phyloP scores from a whole-genome alignment of 2,329 filamentous ascomycete species.

The Bisporella sp. region DNA sequence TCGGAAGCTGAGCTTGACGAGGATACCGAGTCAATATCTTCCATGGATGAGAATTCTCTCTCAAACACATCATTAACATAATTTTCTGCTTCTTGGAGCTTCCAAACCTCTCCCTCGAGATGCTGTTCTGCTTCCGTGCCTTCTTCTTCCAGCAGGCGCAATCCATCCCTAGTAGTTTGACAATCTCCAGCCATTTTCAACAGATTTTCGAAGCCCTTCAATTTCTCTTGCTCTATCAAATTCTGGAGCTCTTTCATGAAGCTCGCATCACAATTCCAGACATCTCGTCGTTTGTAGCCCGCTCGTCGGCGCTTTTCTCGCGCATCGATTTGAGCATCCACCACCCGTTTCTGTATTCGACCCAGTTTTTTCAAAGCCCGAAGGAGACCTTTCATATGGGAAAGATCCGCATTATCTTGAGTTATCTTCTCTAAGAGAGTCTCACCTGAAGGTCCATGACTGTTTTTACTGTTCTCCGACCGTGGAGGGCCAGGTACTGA shows the following conservation, averaged over 20 bases:
- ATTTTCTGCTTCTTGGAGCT: conserved; percentile 13
- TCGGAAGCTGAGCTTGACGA: too few relatives aligned
- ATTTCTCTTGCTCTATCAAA: conserved; percentile 10
- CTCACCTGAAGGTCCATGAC: too few relatives aligned
- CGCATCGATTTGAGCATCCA: conserved; percentile 12
- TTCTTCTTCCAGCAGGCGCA: conserved; percentile 19
- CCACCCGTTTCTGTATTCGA: conserved; percentile 3
- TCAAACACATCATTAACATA: conserved; percentile 9
- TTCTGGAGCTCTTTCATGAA: conserved; percentile 20
- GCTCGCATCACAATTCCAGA: conserved; percentile 15
- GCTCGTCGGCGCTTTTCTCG: conserved; percentile 18
- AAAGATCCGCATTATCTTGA: too few relatives aligned
- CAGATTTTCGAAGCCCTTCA: conserved; percentile 9
- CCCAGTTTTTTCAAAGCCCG: background rate
- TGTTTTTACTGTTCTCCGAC: too few relatives aligned
- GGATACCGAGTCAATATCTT: too few relatives aligned
- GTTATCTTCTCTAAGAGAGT: too few relatives aligned
- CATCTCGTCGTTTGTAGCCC: conserved; percentile 12
- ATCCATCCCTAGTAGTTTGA: conserved; percentile 16
- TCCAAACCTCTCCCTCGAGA: conserved; percentile 17
- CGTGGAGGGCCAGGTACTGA: too few relatives aligned
- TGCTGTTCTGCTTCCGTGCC: conserved; percentile 13
- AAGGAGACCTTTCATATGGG: too few relatives aligned
- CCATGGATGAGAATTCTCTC: conserved; percentile 7
- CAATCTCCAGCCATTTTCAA: conserved; percentile 10